Evolutionary conservation across 169 alveolate genomes (phyloP).

Genomic region (Amoebophrya sp.): DNA sequence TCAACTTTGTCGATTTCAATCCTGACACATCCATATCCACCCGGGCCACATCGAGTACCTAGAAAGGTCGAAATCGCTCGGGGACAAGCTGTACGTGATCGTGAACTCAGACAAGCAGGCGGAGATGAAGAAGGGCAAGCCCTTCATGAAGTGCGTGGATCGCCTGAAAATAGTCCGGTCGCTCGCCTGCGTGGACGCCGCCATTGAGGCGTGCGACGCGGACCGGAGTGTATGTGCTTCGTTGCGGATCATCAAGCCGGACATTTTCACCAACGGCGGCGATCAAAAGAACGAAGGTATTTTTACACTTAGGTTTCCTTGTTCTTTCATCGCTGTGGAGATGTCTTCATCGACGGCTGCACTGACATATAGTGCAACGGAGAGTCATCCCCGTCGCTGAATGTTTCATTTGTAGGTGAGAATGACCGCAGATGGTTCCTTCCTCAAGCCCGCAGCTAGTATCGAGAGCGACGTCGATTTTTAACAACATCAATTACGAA

Average conservation of each 20-base stretch:
- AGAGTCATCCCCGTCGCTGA: no score
- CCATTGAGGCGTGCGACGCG: neutral
- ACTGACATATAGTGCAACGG: no score
- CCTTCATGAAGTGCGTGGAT: neutral
- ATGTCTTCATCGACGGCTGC: no score
- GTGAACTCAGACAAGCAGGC: neutral
- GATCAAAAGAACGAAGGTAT: slow-evolving; percentile 13
- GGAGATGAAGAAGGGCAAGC: neutral
- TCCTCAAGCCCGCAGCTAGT: no score
- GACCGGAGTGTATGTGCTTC: neutral
- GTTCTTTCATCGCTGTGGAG: no score
- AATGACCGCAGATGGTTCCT: no score
- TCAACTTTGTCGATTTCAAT: no score
- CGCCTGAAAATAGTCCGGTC: neutral
- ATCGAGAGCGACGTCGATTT: no score
- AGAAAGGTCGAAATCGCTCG: neutral
- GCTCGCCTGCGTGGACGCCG: neutral
- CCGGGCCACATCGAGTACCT: slow-evolving; percentile 16
- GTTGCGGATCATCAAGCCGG: neutral
- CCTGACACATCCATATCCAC: no score
- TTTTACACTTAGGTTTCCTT: no score
- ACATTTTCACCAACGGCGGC: neutral
- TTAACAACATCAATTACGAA: no score
- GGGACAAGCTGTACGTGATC: slow-evolving; percentile 9
- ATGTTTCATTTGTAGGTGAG: no score